phyloP scores from a whole-genome alignment of 805 yeast genomes.

The Debaryomyces castellii region DNA sequence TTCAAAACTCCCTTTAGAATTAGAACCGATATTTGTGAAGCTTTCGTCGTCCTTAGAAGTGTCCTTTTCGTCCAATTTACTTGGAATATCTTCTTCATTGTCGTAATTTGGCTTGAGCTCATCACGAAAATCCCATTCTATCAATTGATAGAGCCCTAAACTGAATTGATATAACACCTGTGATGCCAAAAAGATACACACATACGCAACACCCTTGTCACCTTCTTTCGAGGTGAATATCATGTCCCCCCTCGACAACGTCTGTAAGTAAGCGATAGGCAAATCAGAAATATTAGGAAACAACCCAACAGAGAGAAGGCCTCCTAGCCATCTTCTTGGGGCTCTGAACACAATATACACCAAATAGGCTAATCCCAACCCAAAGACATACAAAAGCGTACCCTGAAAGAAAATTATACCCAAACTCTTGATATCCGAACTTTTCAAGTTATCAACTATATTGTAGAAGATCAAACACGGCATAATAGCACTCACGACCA shows the following conservation, averaged over 20 bases:
- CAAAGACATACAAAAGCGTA: slow-evolving; percentile 50
- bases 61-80: not conserved
- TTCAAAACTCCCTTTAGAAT: too few species aligned
- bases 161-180: slow-evolving; percentile 71
- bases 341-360: slow-evolving; percentile 51
- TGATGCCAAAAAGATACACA: slow-evolving; percentile 71
- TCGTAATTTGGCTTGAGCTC: slow-evolving; percentile 17
- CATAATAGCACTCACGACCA: slow-evolving; percentile 64
- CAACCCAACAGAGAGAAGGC: slow-evolving; percentile 67
- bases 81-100: slow-evolving; percentile 9
- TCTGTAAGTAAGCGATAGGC: slow-evolving; percentile 81
- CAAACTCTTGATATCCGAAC: slow-evolving; percentile 65
- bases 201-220: slow-evolving; percentile 77
- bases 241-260: slow-evolving; percentile 61
- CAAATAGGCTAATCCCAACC: slow-evolving; percentile 45
- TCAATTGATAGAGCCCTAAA: slow-evolving; percentile 68
- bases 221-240: slow-evolving; percentile 59
- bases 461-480: slow-evolving; percentile 79
- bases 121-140: slow-evolving; percentile 67
- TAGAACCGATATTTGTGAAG: not conserved
- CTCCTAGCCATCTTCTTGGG: slow-evolving; percentile 78
- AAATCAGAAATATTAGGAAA: slow-evolving; percentile 80
- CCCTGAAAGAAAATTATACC: slow-evolving; percentile 60
- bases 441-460: slow-evolving; percentile 63
- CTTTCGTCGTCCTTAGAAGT: not conserved